These are phyloP conservation scores for Leccinum arenicola DNA, from an alignment of 768 basidiomycete genomes.

Conservation along the genomic window DNA sequence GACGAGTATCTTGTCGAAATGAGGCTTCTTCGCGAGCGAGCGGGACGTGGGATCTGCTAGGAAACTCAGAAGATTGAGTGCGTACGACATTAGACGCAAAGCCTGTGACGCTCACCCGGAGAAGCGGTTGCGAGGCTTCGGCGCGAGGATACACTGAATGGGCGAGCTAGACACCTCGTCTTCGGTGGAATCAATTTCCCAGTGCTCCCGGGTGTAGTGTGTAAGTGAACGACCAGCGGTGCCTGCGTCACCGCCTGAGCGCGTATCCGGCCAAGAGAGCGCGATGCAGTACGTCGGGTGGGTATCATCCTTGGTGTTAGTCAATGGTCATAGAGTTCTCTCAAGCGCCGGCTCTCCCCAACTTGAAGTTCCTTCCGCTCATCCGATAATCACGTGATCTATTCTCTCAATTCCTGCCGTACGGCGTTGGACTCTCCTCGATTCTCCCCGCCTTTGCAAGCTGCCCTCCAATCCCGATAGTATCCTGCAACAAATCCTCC, in stretches of 20 bases:
- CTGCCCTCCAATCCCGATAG: slow-evolving; percentile 56
- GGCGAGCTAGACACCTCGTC: neutral
- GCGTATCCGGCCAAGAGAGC: slow-evolving; percentile 23
- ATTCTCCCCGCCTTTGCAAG: slow-evolving; percentile 46
- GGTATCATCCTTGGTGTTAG: slow-evolving; percentile 26
- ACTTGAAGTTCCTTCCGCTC: slow-evolving; percentile 30
- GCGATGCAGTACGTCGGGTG: slow-evolving; percentile 26
- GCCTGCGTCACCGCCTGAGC: slow-evolving; percentile 11
- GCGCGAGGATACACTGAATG: neutral
- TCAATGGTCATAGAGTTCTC: neutral
- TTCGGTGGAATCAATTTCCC: slow-evolving; percentile 4
- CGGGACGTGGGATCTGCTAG: slow-evolving; percentile 1
- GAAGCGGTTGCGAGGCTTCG: slow-evolving; percentile 19
- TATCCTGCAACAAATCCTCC: slow-evolving; percentile 59
- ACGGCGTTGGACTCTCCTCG: slow-evolving; percentile 68
- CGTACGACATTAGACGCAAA: neutral
- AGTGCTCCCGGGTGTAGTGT: slow-evolving; percentile 7
- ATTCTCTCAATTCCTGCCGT: slow-evolving; percentile 23
- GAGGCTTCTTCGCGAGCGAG: slow-evolving; percentile 38
- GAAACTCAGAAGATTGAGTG: neutral
- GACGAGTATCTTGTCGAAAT: slow-evolving; percentile 89
- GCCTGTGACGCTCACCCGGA: slow-evolving; percentile 14
- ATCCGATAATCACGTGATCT: slow-evolving; percentile 18
- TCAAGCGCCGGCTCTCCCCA: neutral
- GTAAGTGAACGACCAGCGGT: slow-evolving; percentile 2